These are phyloP conservation scores for Coemansia guatemalensis DNA, from an alignment of 192 early-diverging fungal species.

Conservation along the genomic window DNA sequence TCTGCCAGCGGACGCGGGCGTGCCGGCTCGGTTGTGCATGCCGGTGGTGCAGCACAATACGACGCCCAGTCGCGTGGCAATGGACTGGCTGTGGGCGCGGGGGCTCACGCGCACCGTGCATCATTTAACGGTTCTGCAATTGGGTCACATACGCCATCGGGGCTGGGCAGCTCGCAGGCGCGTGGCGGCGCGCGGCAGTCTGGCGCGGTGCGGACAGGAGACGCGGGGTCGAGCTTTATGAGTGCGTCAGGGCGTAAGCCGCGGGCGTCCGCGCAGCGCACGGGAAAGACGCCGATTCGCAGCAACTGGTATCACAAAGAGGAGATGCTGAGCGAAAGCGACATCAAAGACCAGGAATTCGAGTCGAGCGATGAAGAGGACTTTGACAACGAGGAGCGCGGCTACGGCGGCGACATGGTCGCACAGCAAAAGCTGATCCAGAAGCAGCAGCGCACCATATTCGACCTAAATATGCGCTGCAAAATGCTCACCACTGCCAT, in stretches of 20 bases:
- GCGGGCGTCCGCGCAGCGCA: constrained; percentile 18
- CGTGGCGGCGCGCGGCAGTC: constrained; percentile 10
- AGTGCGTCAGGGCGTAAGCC: constrained; percentile 30
- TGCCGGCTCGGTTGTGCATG: constrained; percentile 32
- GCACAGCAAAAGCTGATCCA: constrained; percentile 51
- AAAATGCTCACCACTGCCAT: constrained; percentile 35
- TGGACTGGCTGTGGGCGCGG: constrained; percentile 15
- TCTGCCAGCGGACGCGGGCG: constrained; percentile 22
- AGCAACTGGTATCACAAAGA: constrained; percentile 49
- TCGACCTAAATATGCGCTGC: constrained; percentile 42
- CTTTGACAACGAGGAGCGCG: constrained; percentile 36
- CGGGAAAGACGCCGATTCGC: constrained; percentile 32
- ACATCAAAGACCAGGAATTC: constrained; percentile 46
- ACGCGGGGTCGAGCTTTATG: constrained; percentile 36
- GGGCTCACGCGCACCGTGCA: constrained; percentile 25
- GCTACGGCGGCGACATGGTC: constrained; percentile 43
- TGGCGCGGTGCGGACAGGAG: constrained; percentile 4
- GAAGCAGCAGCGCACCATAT: constrained; percentile 52
- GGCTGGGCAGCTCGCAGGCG: constrained; percentile 24
- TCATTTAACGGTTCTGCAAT: constrained; percentile 36
- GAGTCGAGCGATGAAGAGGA: constrained; percentile 52
- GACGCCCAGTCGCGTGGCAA: constrained; percentile 19
- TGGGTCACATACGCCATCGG: constrained; percentile 25
- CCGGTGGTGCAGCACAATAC: constrained; percentile 9
- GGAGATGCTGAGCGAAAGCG: constrained; percentile 46